Conservation (phyloP, 176 grass and related monocot species). For the Juncus effusus region DNA sequence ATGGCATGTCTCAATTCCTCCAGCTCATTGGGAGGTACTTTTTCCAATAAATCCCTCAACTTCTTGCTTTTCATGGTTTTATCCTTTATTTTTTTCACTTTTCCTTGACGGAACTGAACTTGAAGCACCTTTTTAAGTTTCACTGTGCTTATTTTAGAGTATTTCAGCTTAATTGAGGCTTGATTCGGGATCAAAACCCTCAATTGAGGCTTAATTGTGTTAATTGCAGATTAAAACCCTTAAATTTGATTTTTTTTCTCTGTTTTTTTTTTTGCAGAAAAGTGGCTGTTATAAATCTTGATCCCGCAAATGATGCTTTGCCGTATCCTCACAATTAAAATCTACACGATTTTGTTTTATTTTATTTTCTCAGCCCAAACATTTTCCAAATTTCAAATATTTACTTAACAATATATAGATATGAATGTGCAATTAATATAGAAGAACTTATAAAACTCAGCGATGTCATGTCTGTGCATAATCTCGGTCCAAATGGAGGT, state of each 20-base stretch:
- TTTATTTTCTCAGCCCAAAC: neutral
- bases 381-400: constrained; percentile 16
- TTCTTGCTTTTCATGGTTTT: neutral
- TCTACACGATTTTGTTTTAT: neutral
- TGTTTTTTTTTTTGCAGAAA: constrained; percentile 44
- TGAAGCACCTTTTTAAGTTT: neutral
- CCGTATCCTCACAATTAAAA: constrained; percentile 66
- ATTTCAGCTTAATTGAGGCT: neutral
- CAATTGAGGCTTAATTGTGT: neutral
- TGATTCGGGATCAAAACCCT: neutral
- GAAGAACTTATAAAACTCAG: constrained; percentile 88
- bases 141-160: neutral
- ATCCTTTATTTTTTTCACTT: constrained; percentile 3
- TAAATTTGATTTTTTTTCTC: constrained; percentile 3
- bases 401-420: constrained; percentile 57
- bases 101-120: neutral
- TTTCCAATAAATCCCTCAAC: neutral
- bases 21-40: constrained; percentile 55
- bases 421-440: constrained; percentile 86
- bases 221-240: neutral
- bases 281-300: constrained; percentile 83
- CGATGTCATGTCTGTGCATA: constrained; percentile 86
- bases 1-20: constrained; percentile 96
- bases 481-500: constrained; percentile 99
- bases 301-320: constrained; percentile 77